Percentiles rank a stretch among this genome's conserved stretches.
Evolutionary conservation across 352 stramenopile genomes (phyloP).

Genomic region (Globisporangium acanthophoron): DNA sequence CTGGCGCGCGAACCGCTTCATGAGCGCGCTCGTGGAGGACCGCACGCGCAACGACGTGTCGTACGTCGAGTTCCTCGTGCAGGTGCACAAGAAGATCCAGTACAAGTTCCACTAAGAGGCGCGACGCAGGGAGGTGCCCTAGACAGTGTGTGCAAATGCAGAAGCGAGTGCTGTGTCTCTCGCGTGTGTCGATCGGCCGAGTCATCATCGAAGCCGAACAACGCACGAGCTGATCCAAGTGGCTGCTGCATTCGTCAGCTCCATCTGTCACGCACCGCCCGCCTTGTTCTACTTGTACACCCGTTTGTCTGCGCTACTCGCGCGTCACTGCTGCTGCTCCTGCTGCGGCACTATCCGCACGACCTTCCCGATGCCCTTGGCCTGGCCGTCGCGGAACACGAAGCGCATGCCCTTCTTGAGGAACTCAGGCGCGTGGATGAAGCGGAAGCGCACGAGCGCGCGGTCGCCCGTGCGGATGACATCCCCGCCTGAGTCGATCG

Average conservation of each 20-base stretch:
- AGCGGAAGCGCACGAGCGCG: slow-evolving; percentile 86
- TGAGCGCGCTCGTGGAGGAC: slow-evolving; percentile 85
- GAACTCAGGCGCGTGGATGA: slow-evolving; percentile 93
- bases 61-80: slow-evolving; percentile 88
- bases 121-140: no score
- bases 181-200: no score
- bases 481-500: slow-evolving; percentile 75
- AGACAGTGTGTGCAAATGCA: no score
- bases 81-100: slow-evolving; percentile 91
- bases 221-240: neutral
- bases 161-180: no score
- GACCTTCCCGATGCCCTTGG: slow-evolving; percentile 95
- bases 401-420: slow-evolving; percentile 95
- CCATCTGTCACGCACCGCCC: neutral
- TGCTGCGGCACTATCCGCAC: slow-evolving; percentile 57
- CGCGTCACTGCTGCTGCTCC: slow-evolving; percentile 4
- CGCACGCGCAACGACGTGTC: slow-evolving; percentile 81
- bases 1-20: slow-evolving; percentile 79
- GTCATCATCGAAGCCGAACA: no score
- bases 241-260: neutral
- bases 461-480: slow-evolving; percentile 89
- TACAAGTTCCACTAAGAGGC: slow-evolving; percentile 76
- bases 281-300: neutral
- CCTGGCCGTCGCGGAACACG: slow-evolving; percentile 96
- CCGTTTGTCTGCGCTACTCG: neutral